A percentile compares a stretch with the other conserved stretches of the same genome.
Evolutionary conservation across 140 eudicot genomes (phyloP).

Genomic region (Cichorium intybus): DNA sequence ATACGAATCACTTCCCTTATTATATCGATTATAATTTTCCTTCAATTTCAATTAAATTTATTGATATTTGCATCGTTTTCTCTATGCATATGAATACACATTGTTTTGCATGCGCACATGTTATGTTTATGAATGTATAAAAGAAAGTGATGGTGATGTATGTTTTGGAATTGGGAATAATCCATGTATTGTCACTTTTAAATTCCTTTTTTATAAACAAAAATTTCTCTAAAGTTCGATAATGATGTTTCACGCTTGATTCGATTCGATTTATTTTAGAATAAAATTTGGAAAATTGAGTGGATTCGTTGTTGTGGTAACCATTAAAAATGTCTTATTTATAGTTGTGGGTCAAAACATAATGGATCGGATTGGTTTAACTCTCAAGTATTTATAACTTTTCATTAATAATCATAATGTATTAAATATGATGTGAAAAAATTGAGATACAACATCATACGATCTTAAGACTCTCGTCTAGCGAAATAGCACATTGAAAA

Average conservation of each 20-base stretch:
- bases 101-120: constrained; percentile 32
- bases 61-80: constrained; percentile 19
- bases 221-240: not conserved
- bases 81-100: constrained; percentile 22
- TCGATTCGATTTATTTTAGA: not conserved
- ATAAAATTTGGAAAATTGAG: too few species aligned
- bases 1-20: too few species aligned
- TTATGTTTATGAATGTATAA: constrained; percentile 21
- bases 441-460: too few species aligned
- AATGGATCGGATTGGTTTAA: not conserved
- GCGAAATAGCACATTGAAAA: too few species aligned
- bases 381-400: not conserved
- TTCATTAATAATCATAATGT: not conserved
- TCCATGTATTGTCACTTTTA: constrained; percentile 14
- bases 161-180: constrained; percentile 24
- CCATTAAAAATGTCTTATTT: too few species aligned
- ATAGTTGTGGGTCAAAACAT: not conserved
- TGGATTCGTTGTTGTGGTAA: too few species aligned
- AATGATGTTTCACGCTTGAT: not conserved
- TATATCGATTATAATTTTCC: too few species aligned
- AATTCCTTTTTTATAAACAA: not conserved
- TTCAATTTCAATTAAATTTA: not conserved
- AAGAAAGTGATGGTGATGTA: constrained; percentile 19
- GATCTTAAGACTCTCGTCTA: too few species aligned
- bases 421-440: not conserved